Base-by-base conservation (phyloP, 495 filamentous ascomycete genomes). In the Hyaloscypha bicolor region DNA sequence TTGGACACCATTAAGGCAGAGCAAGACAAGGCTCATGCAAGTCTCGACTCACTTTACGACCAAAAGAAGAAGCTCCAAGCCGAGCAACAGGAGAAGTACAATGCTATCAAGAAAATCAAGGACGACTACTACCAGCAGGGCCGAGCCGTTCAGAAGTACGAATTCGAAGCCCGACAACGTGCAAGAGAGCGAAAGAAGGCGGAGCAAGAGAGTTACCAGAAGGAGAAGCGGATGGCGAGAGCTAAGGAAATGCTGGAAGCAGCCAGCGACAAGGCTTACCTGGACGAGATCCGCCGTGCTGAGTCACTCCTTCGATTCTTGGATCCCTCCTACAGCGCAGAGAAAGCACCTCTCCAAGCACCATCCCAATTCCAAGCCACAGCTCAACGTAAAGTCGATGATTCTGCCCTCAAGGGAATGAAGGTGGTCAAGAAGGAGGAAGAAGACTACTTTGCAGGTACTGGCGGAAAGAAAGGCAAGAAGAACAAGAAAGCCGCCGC, bases 401-500 rank as follows among this genome's bases (percentile, higher is more conserved):
- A 86, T 70, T 82, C 88, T 16, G 87, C 81, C 61, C 82, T 94
- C 64, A 93, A 93, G 83, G 95, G 95, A 52, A 89, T 85, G 61
- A 85, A 82, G 71, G 79, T 97, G 19, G 77, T 89, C 37, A 89
- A 87, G 79, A 97, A 97, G 85, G 86, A 88, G 12, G 92, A 96
- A 60, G 94, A 96, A 14, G 89, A 91, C 68, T 97, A 96, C 83
- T 90, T 97, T 53, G 83, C 88, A 39, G 91, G 93, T 19, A 86
- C 82, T 55, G 86, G 85, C 33, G 87, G 88, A n/a, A 97, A 97
- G 87, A 94, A 94, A 73, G 94, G 94, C 78, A 96, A 96, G 86
- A 93, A 91, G 71, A 88, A 88, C 76, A 93, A 91, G 80, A 89
- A 88, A 71, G 78, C 76, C 42, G 79, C 78, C 62, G 76, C 79